Base-by-base conservation (phyloP, 495 filamentous ascomycete species). In the Penicillium herquei region DNA sequence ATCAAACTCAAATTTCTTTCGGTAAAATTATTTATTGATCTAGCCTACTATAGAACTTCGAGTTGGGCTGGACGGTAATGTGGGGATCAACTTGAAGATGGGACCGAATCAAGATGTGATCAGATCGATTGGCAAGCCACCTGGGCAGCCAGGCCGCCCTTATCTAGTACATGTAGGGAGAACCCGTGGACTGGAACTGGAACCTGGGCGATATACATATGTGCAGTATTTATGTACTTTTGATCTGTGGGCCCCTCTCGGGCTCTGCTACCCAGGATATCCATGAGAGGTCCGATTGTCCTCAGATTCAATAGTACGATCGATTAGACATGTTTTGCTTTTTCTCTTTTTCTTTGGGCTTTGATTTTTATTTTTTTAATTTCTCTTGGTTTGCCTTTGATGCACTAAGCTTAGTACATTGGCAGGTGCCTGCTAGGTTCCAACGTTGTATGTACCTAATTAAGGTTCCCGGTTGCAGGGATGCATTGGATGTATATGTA, bases 31-130 rank as follows among this genome's bases (percentile, higher is more conserved):
- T 26, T 26, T 4, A 26, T 26, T 26, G 21, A 26, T 26, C 21
- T 26, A 26, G 21, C 21, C 21, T 26, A 26, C 21, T 26, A 26
- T 26, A 26, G 21, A 4, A 26, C 21, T 26, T 4, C 21, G 4
- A 26, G 21, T 26, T 26, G 21, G 21, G 21, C 21, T 26, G 21
- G 21, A 4, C 21, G 4, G 21, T 26, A 26, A 26, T 1, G 21
- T 26, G 21, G 21, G 21, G 21, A 26, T 26, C n/a, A n/a, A n/a
- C n/a, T n/a, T n/a, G n/a, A n/a, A n/a, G n/a, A n/a, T n/a, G n/a
- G n/a, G n/a, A n/a, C n/a, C n/a, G 43, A 45, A 31, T 45, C 43
- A 37, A 37, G 43, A 46, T 44, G 18, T 13, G 42, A 44, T 18
- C 21, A 31, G 42, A 31, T 31, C 42, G 43, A 46, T 46, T 16